A percentile compares a stretch with the other conserved stretches of the same genome.
phyloP scores from a whole-genome alignment of 1,284 basidiomycete species.

The Tylopilus sp. region DNA sequence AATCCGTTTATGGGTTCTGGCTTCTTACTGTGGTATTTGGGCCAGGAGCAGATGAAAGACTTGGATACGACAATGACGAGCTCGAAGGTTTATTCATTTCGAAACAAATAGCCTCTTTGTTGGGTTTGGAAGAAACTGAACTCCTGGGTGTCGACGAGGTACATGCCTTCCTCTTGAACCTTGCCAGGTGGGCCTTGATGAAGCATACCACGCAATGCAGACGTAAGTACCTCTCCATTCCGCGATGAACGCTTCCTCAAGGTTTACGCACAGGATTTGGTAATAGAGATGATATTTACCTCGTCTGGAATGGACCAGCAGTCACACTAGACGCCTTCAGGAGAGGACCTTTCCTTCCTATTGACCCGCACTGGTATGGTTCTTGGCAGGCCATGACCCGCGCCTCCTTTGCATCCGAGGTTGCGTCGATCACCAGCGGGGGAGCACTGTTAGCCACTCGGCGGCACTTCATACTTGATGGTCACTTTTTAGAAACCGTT shows the following conservation, averaged over 20 bases:
- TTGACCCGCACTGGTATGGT: conserved; percentile 14
- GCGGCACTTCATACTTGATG: conserved; percentile 39
- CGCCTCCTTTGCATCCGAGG: conserved; percentile 14
- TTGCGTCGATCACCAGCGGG: conserved; percentile 7
- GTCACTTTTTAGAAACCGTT: conserved; percentile 35
- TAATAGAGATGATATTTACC: conserved; percentile 17
- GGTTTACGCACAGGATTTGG: conserved; percentile 2
- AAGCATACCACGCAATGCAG: conserved; percentile 12
- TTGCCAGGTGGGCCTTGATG: conserved; percentile 26
- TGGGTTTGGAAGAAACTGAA: conserved; percentile 20
- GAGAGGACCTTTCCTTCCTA: conserved; percentile 10
- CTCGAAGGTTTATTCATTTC: conserved; percentile 12
- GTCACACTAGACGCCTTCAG: conserved; percentile 24
- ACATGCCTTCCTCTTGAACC: conserved; percentile 27
- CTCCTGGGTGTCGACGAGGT: conserved; percentile 25
- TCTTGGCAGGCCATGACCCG: conserved; percentile 21
- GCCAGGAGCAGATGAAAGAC: conserved; percentile 1
- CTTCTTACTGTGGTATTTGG: conserved; percentile 33
- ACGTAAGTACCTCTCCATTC: conserved; percentile 1
- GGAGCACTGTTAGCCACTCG: neutral
- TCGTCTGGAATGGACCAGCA: conserved; percentile 28
- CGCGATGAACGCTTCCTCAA: conserved; percentile 22
- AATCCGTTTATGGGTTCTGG: conserved; percentile 47
- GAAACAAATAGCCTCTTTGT: conserved; percentile 20
- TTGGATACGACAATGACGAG: neutral